phyloP scores from a whole-genome alignment of 176 grass and related monocot species.

The Cocos nucifera region DNA sequence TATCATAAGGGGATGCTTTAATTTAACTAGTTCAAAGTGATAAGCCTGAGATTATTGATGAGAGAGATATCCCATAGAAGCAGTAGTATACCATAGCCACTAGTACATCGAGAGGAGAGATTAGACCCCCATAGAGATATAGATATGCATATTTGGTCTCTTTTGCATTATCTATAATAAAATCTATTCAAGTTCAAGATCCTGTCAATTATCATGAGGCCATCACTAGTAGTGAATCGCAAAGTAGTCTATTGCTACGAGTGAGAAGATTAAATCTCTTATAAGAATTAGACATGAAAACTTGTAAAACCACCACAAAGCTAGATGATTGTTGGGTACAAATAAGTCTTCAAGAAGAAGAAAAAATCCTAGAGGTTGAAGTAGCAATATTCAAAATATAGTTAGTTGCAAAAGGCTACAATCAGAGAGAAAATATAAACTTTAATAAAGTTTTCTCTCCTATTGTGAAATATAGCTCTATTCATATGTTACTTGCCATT shows the following conservation, averaged over 20 bases:
- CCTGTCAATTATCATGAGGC: background rate
- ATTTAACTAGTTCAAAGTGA: background rate
- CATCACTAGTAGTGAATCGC: background rate
- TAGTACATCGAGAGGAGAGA: too few relatives aligned
- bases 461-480: background rate
- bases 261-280: constrained; percentile 8
- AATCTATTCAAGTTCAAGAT: background rate
- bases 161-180: background rate
- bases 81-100: too few relatives aligned
- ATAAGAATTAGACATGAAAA: constrained; percentile 13
- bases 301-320: background rate
- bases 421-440: background rate
- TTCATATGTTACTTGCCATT: too few relatives aligned
- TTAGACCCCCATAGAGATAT: background rate
- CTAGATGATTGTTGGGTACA: constrained; percentile 15
- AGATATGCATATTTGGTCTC: background rate
- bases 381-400: constrained; percentile 6
- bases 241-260: background rate
- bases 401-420: constrained; percentile 1
- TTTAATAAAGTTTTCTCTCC: background rate
- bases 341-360: constrained; percentile 19
- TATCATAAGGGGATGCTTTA: background rate
- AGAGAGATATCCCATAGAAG: too few relatives aligned
- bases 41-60: background rate
- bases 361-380: background rate